Percentiles rank a stretch among this genome's conserved stretches.
Evolutionary conservation across 1,284 basidiomycete genomes (phyloP).

Genomic region (Xerocomus amazonicus): DNA sequence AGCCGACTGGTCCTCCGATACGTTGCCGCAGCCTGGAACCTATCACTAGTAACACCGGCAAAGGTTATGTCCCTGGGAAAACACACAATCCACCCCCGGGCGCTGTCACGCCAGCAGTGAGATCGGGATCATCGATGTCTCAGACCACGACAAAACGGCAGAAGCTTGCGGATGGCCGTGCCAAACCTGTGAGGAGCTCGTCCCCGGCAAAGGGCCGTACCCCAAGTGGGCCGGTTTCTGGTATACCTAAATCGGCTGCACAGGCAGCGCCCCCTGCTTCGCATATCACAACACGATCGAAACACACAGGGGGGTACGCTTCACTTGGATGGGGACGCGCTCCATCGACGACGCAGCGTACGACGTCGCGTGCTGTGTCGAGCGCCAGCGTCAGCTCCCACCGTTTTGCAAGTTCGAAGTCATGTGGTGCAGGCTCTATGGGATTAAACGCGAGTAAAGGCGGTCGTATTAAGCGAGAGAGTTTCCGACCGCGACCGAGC

Average conservation of each 20-base stretch:
- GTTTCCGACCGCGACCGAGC: conserved; percentile 74
- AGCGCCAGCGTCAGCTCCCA: conserved; percentile 13
- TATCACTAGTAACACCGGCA: conserved; percentile 12
- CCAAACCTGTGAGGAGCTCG: conserved; percentile 21
- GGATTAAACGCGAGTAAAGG: conserved; percentile 44
- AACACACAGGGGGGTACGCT: conserved; percentile 24
- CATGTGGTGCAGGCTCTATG: conserved; percentile 19
- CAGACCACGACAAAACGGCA: conserved; percentile 56
- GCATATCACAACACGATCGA: conserved; percentile 24
- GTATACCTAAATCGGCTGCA: conserved; percentile 10
- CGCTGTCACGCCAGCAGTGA: conserved; percentile 56
- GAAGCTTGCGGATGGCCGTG: conserved; percentile 42
- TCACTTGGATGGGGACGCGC: conserved; percentile 31
- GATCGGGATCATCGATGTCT: conserved; percentile 43
- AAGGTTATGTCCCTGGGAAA: conserved; percentile 30
- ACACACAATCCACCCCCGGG: conserved; percentile 29
- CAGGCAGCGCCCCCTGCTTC: conserved; percentile 6
- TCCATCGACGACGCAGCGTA: conserved; percentile 27
- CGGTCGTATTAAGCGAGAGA: conserved; percentile 51
- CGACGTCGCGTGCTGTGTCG: conserved; percentile 23
- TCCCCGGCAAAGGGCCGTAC: conserved; percentile 30
- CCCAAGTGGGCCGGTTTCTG: conserved; percentile 21
- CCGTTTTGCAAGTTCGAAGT: conserved; percentile 14
- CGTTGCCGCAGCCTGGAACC: conserved; percentile 32
- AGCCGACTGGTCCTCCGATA: conserved; percentile 41